Conservation (phyloP, 1,284 basidiomycete species). For the Megacollybia platyphylla region DNA sequence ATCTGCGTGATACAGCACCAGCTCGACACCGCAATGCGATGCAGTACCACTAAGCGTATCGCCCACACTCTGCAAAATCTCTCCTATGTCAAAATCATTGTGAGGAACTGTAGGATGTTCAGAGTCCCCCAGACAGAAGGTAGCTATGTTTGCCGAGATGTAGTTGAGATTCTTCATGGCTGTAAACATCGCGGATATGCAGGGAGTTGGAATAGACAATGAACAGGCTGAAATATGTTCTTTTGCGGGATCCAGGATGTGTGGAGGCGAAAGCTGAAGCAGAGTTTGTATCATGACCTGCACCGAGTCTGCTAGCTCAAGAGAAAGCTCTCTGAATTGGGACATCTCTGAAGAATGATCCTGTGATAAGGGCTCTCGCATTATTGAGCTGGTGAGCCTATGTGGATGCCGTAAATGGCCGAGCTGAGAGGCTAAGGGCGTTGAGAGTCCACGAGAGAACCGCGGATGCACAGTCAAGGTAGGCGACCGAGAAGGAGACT, state of each 20-base stretch:
- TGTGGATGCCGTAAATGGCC: conserved; percentile 52
- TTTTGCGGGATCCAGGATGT: conserved; percentile 83
- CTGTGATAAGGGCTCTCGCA: conserved; percentile 11
- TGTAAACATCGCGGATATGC: conserved; percentile 78
- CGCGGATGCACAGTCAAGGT: conserved; percentile 25
- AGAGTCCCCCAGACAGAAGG: conserved; percentile 19
- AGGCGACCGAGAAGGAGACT: conserved; percentile 3
- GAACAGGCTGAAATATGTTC: conserved; percentile 85
- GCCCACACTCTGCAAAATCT: conserved; percentile 41
- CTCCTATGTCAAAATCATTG: conserved; percentile 33
- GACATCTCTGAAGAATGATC: conserved; percentile 17
- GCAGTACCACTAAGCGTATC: conserved; percentile 79
- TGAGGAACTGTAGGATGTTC: not conserved
- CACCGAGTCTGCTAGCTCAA: conserved; percentile 79
- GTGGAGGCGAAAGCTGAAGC: conserved; percentile 76
- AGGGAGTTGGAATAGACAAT: conserved; percentile 73
- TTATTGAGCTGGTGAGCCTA: conserved; percentile 14
- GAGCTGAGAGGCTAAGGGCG: conserved; percentile 60
- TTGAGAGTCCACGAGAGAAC: conserved; percentile 57
- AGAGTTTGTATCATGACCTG: conserved; percentile 84
- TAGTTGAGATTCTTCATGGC: conserved; percentile 88
- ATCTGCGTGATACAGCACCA: conserved; percentile 83
- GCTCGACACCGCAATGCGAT: conserved; percentile 73
- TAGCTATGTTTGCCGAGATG: conserved; percentile 68
- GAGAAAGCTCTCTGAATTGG: conserved; percentile 50